A percentile compares a stretch with the other conserved stretches of the same genome.
phyloP scores from a whole-genome alignment of 805 yeast species.

The Cyberlindnera petersonii region DNA sequence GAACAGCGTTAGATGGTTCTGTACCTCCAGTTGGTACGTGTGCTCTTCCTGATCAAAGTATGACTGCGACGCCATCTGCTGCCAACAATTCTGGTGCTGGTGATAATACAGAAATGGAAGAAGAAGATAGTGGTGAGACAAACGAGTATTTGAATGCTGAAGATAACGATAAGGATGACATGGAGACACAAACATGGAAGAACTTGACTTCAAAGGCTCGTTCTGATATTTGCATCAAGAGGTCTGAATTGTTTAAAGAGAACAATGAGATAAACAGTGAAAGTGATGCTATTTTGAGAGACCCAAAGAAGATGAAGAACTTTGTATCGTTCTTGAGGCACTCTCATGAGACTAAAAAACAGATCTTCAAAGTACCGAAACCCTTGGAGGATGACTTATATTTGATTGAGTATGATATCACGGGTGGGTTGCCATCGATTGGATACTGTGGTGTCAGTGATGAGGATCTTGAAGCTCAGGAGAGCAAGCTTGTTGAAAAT shows the following conservation, averaged over 20 bases:
- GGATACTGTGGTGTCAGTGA: conserved; percentile 49
- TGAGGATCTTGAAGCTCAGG: conserved; percentile 41
- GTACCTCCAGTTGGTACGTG: neutral
- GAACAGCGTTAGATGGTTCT: neutral
- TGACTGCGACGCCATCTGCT: conserved; percentile 1
- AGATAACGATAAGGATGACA: conserved; percentile 61
- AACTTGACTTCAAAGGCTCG: conserved; percentile 74
- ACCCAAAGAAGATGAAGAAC: conserved; percentile 63
- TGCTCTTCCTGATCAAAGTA: conserved; percentile 3
- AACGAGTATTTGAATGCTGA: conserved; percentile 43
- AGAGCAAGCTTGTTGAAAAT: conserved; percentile 40
- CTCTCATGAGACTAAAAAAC: conserved; percentile 33
- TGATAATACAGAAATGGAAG: conserved; percentile 16
- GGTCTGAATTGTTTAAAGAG: conserved; percentile 64
- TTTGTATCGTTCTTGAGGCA: conserved; percentile 34
- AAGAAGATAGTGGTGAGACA: conserved; percentile 37
- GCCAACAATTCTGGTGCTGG: conserved; percentile 3
- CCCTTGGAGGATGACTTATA: conserved; percentile 37
- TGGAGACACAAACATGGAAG: conserved; percentile 82
- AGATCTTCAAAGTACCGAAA: conserved; percentile 21
- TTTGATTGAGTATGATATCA: conserved; percentile 79
- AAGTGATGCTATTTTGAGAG: conserved; percentile 66
- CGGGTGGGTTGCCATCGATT: conserved; percentile 74
- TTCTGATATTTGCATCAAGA: conserved; percentile 65
- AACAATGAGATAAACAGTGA: conserved; percentile 54